Conservation (phyloP, 371 early-diverging fungal genomes). For the Mortierella sp. region DNA sequence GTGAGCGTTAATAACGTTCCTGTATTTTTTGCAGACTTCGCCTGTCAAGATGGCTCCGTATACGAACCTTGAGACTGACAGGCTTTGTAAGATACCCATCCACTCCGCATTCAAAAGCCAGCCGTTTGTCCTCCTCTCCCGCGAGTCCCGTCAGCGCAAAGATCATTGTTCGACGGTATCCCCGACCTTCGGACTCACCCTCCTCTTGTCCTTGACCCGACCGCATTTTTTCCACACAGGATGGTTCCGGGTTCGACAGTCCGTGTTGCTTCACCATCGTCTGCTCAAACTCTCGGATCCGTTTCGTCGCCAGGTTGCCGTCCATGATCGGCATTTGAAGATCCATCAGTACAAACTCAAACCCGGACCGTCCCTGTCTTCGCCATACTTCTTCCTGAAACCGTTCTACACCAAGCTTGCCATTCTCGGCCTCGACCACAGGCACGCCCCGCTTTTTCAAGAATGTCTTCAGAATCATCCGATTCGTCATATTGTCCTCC, state of each 20-base stretch:
- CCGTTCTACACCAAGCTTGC: conserved; percentile 51
- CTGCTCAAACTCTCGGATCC: conserved; percentile 51
- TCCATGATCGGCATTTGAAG: conserved; percentile 59
- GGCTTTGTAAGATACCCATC: conserved; percentile 58
- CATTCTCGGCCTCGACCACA: conserved; percentile 56
- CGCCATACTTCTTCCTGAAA: conserved; percentile 38
- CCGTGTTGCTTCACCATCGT: conserved; percentile 15
- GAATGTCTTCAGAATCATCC: conserved; percentile 54
- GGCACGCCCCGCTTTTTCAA: conserved; percentile 47
- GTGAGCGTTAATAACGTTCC: too few species aligned
- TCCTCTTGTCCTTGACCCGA: not conserved
- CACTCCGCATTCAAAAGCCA: conserved; percentile 56
- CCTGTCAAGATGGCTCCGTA: too few species aligned
- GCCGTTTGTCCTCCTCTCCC: conserved; percentile 50
- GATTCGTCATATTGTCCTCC: conserved; percentile 55
- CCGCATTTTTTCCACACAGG: not conserved
- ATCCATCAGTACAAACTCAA: conserved; percentile 56
- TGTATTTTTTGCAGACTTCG: too few species aligned
- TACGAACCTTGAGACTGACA: conserved; percentile 56
- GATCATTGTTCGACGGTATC: conserved; percentile 40
- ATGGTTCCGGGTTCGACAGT: not conserved
- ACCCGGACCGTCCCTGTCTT: conserved; percentile 25
- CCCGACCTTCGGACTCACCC: not conserved
- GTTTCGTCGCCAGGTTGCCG: conserved; percentile 54
- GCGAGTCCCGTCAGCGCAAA: conserved; percentile 58